phyloP scores from a whole-genome alignment of 306 rosid genomes.

The Trifolium subterraneum region DNA sequence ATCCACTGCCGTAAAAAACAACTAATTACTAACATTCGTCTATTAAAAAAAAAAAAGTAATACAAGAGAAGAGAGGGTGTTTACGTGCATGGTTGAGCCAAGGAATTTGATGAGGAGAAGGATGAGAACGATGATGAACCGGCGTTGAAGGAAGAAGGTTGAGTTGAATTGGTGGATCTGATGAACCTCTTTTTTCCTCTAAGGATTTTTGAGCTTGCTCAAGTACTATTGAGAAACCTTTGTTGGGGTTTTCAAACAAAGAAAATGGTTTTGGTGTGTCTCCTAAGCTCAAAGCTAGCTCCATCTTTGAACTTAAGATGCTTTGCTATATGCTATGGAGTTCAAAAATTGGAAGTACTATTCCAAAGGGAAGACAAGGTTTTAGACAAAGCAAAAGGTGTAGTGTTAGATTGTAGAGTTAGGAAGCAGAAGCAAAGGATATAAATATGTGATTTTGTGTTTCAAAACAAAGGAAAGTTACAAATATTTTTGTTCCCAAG shows the following conservation, averaged over 20 bases:
- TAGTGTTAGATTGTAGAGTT: background rate
- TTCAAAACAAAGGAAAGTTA: background rate
- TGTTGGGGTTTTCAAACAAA: slow-evolving; percentile 51
- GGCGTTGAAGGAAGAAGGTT: slow-evolving; percentile 86
- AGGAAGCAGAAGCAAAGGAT: slow-evolving; percentile 10
- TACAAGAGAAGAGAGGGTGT: background rate
- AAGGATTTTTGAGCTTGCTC: slow-evolving; percentile 31
- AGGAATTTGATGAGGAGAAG: slow-evolving; percentile 60
- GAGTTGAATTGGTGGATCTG: slow-evolving; percentile 86
- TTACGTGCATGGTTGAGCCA: slow-evolving; percentile 84
- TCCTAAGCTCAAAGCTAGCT: slow-evolving; percentile 84
- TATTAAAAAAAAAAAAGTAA: background rate
- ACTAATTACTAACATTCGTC: background rate
- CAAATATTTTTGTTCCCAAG: too few relatives aligned
- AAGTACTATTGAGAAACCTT: slow-evolving; percentile 56
- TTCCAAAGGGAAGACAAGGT: background rate
- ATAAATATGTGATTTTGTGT: background rate
- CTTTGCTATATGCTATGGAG: background rate
- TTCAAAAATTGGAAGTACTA: background rate
- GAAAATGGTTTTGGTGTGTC: slow-evolving; percentile 63
- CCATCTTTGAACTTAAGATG: slow-evolving; percentile 47
- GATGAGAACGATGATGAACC: slow-evolving; percentile 54
- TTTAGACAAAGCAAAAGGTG: background rate
- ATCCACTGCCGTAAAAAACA: slow-evolving; percentile 47
- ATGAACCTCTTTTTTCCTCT: slow-evolving; percentile 41